Conservation (phyloP, 768 basidiomycete genomes). For the Pholiota conissans region DNA sequence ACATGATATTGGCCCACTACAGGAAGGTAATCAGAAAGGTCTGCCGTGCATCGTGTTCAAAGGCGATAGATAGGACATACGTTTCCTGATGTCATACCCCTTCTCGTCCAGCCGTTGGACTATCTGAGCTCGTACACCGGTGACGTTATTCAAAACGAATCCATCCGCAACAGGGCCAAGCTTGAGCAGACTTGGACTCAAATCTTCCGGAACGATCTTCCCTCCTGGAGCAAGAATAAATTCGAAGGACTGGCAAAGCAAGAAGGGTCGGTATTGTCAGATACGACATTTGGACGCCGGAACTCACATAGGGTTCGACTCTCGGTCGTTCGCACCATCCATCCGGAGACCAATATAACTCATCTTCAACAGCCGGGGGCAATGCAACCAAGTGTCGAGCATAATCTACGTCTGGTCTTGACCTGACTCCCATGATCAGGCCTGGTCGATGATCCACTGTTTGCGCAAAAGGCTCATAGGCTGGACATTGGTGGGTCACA, state of each 20-base stretch:
- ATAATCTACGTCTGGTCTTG: constrained; percentile 79
- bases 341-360: constrained; percentile 59
- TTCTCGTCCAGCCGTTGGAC: constrained; percentile 78
- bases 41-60: neutral
- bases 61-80: constrained; percentile 40
- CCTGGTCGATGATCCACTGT: constrained; percentile 38
- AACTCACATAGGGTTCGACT: constrained; percentile 66
- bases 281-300: neutral
- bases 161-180: constrained; percentile 64
- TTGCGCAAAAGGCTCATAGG: constrained; percentile 51
- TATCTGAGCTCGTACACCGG: constrained; percentile 77
- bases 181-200: constrained; percentile 67
- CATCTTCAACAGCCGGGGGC: constrained; percentile 47
- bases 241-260: constrained; percentile 63
- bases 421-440: constrained; percentile 67
- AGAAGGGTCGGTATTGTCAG: neutral
- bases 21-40: constrained; percentile 3
- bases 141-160: constrained; percentile 72
- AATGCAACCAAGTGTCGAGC: constrained; percentile 68
- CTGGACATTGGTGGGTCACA: constrained; percentile 74
- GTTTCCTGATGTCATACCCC: constrained; percentile 84
- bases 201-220: constrained; percentile 58
- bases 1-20: constrained; percentile 83
- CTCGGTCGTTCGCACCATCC: constrained; percentile 79
- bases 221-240: constrained; percentile 74